Percentiles rank a stretch among this genome's conserved stretches.
phyloP scores from a whole-genome alignment of 1,139 yeast genomes.

The Candida glucosophila region DNA sequence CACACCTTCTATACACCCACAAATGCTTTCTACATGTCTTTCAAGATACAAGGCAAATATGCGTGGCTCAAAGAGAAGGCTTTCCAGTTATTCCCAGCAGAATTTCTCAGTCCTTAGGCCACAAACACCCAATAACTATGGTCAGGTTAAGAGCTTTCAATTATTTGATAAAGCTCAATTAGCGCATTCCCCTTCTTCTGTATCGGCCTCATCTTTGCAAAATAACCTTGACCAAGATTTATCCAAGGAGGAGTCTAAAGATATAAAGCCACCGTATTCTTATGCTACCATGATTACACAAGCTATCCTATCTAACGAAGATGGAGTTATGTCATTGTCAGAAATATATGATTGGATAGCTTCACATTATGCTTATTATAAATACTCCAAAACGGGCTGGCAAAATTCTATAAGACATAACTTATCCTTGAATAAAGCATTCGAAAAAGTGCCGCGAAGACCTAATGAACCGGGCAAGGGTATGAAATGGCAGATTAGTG shows the following conservation, averaged over 20 bases:
- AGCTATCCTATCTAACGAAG: conserved; percentile 81
- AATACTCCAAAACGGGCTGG: conserved; percentile 88
- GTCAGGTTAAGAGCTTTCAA: conserved; percentile 40
- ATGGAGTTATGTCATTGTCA: conserved; percentile 80
- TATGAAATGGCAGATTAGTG: conserved; percentile 97
- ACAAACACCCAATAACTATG: conserved; percentile 9
- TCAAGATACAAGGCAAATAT: conserved; percentile 21
- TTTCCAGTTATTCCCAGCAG: conserved; percentile 13
- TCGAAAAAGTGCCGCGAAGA: conserved; percentile 89
- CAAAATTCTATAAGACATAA: conserved; percentile 57
- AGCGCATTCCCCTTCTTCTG: conserved; percentile 32
- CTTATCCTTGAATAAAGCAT: conserved; percentile 50
- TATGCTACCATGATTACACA: conserved; percentile 98
- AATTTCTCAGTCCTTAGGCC: conserved; percentile 7
- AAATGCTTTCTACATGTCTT: conserved; percentile 35
- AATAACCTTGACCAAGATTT: conserved; percentile 57
- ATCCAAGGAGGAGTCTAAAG: conserved; percentile 84
- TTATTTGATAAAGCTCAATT: conserved; percentile 39
- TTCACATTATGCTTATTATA: conserved; percentile 79
- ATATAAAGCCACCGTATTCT: conserved; percentile 92
- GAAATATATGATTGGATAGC: conserved; percentile 92
- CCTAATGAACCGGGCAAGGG: conserved; percentile 98
- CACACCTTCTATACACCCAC: conserved; percentile 55
- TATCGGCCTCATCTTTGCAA: conserved; percentile 35
- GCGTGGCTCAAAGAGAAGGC: conserved; percentile 11